phyloP scores from a whole-genome alignment of 1,284 basidiomycete genomes.

The Serendipita sp. region DNA sequence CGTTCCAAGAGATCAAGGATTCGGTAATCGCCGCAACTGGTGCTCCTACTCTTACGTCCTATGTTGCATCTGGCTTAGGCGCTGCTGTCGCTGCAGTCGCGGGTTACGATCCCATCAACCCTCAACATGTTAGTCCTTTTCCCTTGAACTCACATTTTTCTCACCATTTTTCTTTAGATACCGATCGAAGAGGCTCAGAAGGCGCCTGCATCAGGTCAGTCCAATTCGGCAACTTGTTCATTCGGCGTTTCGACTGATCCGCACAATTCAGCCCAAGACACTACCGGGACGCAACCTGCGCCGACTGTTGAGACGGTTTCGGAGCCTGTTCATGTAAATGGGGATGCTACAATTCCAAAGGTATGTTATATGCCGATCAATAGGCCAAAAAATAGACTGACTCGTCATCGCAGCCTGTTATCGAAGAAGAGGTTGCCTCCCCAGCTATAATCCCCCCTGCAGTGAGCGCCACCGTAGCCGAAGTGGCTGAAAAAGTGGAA shows the following conservation, averaged over 20 bases:
- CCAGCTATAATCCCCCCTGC: not conserved
- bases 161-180: not conserved
- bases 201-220: not conserved
- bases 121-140: constrained; percentile 6
- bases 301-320: not conserved
- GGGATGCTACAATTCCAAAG: not conserved
- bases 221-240: not conserved
- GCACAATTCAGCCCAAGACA: not conserved
- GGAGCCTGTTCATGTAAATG: not conserved
- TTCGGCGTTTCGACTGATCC: not conserved
- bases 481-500: not conserved
- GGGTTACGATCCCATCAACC: constrained; percentile 9
- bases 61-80: constrained; percentile 9
- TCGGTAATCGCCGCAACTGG: not conserved
- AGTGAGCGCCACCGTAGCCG: not conserved
- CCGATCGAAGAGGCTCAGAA: not conserved
- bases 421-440: not conserved
- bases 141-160: not conserved
- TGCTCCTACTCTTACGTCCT: constrained; percentile 3
- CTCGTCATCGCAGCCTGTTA: not conserved
- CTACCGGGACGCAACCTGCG: not conserved
- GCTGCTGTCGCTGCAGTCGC: constrained; percentile 10
- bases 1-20: not conserved
- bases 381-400: not conserved
- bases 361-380: not conserved